These are phyloP conservation scores for Wickerhamomyces sp. DNA, from an alignment of 1,139 yeast genomes.

Conservation along the genomic window DNA sequence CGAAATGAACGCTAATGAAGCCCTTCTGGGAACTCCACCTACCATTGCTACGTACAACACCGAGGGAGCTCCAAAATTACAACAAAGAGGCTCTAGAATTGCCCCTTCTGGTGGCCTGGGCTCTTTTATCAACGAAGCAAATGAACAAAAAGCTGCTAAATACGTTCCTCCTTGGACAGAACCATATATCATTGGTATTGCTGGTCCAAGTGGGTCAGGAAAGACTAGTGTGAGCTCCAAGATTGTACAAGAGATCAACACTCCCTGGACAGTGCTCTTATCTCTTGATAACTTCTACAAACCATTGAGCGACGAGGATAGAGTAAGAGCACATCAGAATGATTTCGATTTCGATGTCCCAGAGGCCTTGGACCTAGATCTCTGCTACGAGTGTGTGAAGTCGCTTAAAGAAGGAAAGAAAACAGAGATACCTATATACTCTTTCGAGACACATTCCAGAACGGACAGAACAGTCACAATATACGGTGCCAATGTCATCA, in stretches of 20 bases:
- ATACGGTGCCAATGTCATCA: slow-evolving; percentile 94
- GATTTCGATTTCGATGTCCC: slow-evolving; percentile 89
- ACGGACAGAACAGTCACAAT: slow-evolving; percentile 66
- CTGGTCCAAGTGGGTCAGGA: slow-evolving; percentile 94
- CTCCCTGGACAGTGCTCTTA: slow-evolving; percentile 93
- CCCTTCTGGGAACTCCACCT: background rate
- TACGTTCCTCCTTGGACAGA: slow-evolving; percentile 95
- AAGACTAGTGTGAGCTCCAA: slow-evolving; percentile 88
- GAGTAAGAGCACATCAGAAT: slow-evolving; percentile 56
- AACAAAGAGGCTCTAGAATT: slow-evolving; percentile 13
- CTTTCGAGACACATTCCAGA: slow-evolving; percentile 71
- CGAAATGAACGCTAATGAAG: background rate
- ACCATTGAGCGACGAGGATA: slow-evolving; percentile 60
- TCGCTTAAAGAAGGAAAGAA: slow-evolving; percentile 58
- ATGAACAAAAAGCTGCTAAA: slow-evolving; percentile 1
- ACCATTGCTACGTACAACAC: background rate
- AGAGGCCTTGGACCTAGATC: slow-evolving; percentile 71
- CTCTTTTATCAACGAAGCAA: slow-evolving; percentile 12
- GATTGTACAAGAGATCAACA: slow-evolving; percentile 73
- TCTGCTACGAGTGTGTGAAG: slow-evolving; percentile 57
- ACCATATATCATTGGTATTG: slow-evolving; percentile 91
- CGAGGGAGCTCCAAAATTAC: background rate
- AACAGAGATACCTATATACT: slow-evolving; percentile 81
- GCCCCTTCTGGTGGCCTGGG: slow-evolving; percentile 10
- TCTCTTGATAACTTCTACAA: slow-evolving; percentile 90